Base-by-base conservation (phyloP, 2,329 filamentous ascomycete species). In the Colletotrichum plurivorum region DNA sequence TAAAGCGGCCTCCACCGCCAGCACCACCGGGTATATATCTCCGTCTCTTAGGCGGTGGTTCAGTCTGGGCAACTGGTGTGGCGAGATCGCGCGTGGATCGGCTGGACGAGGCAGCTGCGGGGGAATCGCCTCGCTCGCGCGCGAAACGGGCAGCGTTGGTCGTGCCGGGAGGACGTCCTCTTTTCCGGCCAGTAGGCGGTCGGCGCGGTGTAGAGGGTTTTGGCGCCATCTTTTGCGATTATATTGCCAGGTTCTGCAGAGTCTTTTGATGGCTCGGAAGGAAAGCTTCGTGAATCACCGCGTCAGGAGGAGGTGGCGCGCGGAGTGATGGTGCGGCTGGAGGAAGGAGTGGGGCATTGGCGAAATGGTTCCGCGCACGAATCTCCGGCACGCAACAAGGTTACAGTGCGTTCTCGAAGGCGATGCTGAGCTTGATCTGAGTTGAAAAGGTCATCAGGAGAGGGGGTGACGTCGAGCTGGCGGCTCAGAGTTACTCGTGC, bases 1-100 rank as follows among this genome's bases (percentile, higher is more conserved):
- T 85, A 79, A 94, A 97, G 77, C 94, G 87, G 20, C 94, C 94
- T 67, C 94, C 94, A 53, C 94, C 94, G 46, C 94, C 94, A 67
- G 94, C 92, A 3, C 94, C 94, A 55, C 94, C 94, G 41, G 95
- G 94, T 55, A 97, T 88, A 82, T 97, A 98, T 80, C 90, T 88
- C 73, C 91, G 87, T 77, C 88, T 89, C 81, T 94, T 94, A 1
- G 85, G 85, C 13, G 92, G 90, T 27, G 91, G 90, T 73, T 92
- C 91, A 20, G 68, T 62, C 49, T 55, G 63, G 15, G 68, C 52
- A 22, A 25, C 55, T 22, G 57, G 70, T 2, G 63, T 67, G 45
- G 67, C 27, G 54, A 67, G 67, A n/a, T 78, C 77, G 39, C 77
- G 77, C 71, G 75, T 80, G 70, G 75, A 78, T 71, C 74, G 78